Conservation (phyloP, 2,329 filamentous ascomycete species). For the Rosellinia necatrix region DNA sequence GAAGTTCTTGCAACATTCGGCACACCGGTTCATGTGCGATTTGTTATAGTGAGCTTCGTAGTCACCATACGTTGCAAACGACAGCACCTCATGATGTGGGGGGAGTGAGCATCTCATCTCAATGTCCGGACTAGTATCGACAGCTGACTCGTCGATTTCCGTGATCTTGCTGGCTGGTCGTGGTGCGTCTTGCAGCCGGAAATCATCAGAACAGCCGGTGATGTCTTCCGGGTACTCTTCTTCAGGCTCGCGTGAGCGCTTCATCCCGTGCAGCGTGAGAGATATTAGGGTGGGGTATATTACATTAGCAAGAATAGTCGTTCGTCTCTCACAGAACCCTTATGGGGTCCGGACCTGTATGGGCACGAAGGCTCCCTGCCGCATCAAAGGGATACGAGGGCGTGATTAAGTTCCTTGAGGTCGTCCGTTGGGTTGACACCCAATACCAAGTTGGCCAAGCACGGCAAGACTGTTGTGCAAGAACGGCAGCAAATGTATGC, state of each 20-base stretch:
- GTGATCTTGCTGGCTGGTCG: constrained; percentile 57
- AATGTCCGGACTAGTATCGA: constrained; percentile 43
- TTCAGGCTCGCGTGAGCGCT: constrained; percentile 66
- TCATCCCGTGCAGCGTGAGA: constrained; percentile 51
- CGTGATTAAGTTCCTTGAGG: background rate
- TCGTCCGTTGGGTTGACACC: no score
- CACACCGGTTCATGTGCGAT: constrained; percentile 81
- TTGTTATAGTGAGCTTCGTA: constrained; percentile 88
- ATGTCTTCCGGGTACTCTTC: constrained; percentile 43
- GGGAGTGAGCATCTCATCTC: constrained; percentile 82
- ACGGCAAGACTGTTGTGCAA: background rate
- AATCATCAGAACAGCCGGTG: constrained; percentile 23
- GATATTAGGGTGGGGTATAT: constrained; percentile 41
- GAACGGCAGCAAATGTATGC: no score
- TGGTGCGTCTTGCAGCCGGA: constrained; percentile 25
- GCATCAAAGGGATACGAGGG: background rate
- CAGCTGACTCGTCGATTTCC: constrained; percentile 57
- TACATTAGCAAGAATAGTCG: constrained; percentile 36
- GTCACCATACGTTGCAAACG: constrained; percentile 75
- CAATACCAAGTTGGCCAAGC: no score
- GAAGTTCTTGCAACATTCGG: constrained; percentile 84
- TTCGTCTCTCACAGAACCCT: constrained; percentile 1
- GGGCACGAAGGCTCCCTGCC: background rate
- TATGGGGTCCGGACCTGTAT: background rate
- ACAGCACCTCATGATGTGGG: constrained; percentile 71